Evolutionary conservation across 2,329 filamentous ascomycete genomes (phyloP).

Genomic region (Fusarium dlaminii): DNA sequence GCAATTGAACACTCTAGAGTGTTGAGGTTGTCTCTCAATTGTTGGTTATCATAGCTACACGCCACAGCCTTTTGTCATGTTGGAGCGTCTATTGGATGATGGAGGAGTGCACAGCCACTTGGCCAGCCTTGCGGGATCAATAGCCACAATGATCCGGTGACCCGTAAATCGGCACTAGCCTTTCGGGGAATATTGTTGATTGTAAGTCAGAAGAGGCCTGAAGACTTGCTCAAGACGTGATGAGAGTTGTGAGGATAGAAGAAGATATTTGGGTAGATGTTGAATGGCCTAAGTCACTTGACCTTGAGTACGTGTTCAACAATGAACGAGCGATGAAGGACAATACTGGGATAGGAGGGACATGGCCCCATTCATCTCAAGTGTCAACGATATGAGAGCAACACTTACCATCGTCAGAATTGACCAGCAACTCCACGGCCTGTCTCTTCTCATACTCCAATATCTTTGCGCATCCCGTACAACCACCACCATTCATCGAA

Average conservation of each 20-base stretch:
- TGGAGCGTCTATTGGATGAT: background rate
- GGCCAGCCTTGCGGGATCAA: constrained; percentile 6
- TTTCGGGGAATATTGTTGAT: constrained; percentile 14
- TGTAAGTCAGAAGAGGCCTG: constrained; percentile 2
- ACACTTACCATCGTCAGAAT: constrained; percentile 14
- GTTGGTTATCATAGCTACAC: background rate
- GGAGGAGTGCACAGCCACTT: background rate
- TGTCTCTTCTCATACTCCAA: constrained; percentile 28
- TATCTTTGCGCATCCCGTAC: constrained; percentile 41
- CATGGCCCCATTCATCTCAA: background rate
- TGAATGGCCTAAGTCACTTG: background rate
- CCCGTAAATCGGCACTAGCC: constrained; percentile 19
- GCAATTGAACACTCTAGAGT: constrained; percentile 1
- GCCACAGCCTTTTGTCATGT: constrained; percentile 6
- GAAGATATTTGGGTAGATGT: too few relatives aligned
- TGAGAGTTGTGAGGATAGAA: too few relatives aligned
- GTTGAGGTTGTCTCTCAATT: background rate
- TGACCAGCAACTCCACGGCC: background rate
- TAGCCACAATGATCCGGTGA: background rate
- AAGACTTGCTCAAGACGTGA: background rate
- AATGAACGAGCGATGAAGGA: background rate
- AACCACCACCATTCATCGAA: constrained; percentile 9
- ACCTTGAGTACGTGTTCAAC: accelerated
- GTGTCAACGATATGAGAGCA: background rate
- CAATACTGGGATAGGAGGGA: background rate